These are phyloP conservation scores for Peronosclerospora sorghi DNA, from an alignment of 352 stramenopile genomes.

Conservation along the genomic window DNA sequence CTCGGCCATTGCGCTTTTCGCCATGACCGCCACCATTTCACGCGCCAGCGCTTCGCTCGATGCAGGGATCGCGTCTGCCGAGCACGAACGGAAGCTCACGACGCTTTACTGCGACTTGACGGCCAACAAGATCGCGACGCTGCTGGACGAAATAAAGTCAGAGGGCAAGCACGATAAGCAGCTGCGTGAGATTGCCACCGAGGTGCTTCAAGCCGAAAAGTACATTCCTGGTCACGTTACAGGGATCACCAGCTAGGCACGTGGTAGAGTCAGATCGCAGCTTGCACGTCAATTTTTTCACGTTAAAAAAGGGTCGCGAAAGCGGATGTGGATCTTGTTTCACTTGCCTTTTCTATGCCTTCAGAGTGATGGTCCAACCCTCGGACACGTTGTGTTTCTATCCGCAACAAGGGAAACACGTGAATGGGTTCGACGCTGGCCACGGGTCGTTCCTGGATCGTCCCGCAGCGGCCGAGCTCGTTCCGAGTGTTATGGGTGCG, in stretches of 20 bases:
- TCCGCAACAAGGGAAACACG: background rate
- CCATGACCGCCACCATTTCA: constrained; percentile 82
- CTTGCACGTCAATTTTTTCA: background rate
- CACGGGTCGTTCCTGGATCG: constrained; percentile 5
- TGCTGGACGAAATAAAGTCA: constrained; percentile 55
- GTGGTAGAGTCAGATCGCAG: background rate
- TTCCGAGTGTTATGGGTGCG: constrained; percentile 13
- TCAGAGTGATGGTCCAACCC: constrained; percentile 14
- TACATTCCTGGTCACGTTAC: constrained; percentile 75
- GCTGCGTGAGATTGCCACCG: constrained; percentile 64
- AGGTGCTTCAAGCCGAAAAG: constrained; percentile 60
- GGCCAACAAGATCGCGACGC: constrained; percentile 48
- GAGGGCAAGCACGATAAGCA: constrained; percentile 51
- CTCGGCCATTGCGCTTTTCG: constrained; percentile 71
- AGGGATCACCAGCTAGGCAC: constrained; percentile 43
- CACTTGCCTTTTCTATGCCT: constrained; percentile 7
- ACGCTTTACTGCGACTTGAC: constrained; percentile 72
- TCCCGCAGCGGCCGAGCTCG: constrained; percentile 11
- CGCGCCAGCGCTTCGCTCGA: constrained; percentile 56
- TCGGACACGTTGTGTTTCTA: constrained; percentile 8
- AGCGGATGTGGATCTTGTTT: constrained; percentile 9
- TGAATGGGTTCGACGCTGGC: constrained; percentile 15
- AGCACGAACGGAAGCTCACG: constrained; percentile 70
- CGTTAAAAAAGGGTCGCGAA: constrained; percentile 11
- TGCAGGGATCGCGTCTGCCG: constrained; percentile 37